These are phyloP conservation scores for Claviceps cyperi DNA, from an alignment of 2,329 filamentous ascomycete species.

Conservation along the genomic window DNA sequence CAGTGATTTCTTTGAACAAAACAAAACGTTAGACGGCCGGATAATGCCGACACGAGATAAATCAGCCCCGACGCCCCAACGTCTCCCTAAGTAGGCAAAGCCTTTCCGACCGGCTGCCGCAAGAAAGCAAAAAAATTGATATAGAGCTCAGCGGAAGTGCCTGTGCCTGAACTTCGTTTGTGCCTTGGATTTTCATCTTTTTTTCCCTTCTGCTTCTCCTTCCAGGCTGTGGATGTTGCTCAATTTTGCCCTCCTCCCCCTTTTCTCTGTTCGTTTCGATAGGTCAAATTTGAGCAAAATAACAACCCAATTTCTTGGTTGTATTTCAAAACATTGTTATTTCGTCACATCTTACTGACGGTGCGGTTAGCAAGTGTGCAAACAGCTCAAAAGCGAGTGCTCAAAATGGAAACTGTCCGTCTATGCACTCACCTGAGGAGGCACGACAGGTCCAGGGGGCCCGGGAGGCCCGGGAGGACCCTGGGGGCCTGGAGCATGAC, in stretches of 20 bases:
- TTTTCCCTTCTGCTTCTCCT: neutral
- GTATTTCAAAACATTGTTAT: neutral
- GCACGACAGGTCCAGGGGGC: constrained; percentile 21
- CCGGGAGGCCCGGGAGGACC: constrained; percentile 24
- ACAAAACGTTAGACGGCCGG: constrained; percentile 6
- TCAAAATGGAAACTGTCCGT: neutral
- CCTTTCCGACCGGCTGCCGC: constrained; percentile 9
- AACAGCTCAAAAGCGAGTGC: neutral
- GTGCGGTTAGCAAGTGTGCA: neutral
- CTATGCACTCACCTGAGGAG: constrained; percentile 23
- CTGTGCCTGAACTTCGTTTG: constrained; percentile 1
- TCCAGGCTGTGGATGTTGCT: neutral
- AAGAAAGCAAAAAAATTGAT: constrained; percentile 13
- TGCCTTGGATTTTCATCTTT: neutral
- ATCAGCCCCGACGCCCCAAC: constrained; percentile 17
- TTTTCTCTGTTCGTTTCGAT: neutral
- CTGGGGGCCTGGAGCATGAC: constrained; percentile 22
- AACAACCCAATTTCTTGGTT: neutral
- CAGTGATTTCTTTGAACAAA: constrained; percentile 11
- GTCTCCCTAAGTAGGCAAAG: constrained; percentile 12
- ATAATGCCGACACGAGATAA: constrained; percentile 12
- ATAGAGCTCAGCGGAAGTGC: constrained; percentile 7
- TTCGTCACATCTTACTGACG: neutral
- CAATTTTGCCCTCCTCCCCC: neutral
- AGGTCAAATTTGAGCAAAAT: neutral